Conservation (phyloP, 441 rosid genomes). For the Erodium texanum region DNA sequence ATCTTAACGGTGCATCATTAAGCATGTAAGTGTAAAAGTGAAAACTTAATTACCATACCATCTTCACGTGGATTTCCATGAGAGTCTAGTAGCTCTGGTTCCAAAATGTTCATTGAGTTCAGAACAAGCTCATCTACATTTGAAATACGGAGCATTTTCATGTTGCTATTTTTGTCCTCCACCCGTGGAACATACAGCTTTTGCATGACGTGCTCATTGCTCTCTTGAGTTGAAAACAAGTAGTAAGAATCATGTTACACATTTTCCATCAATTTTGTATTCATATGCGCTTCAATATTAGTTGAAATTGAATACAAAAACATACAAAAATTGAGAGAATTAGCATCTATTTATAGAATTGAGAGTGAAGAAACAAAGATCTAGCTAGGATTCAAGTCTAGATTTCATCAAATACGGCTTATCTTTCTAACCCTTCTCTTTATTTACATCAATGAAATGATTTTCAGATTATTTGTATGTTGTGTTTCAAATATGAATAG, state of each 20-base stretch:
- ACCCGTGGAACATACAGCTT: slow-evolving; percentile 40
- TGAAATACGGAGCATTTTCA: slow-evolving; percentile 43
- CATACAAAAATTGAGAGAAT: too few relatives aligned
- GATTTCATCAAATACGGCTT: too few relatives aligned
- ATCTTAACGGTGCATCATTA: slow-evolving; percentile 6
- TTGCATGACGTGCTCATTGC: slow-evolving; percentile 20
- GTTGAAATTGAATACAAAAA: too few relatives aligned
- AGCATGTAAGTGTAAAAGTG: background rate
- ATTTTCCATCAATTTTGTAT: too few relatives aligned
- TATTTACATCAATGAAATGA: too few relatives aligned
- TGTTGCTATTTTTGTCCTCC: slow-evolving; percentile 41
- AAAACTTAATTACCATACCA: slow-evolving; percentile 21
- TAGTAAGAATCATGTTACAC: slow-evolving; percentile 11
- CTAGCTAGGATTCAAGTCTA: too few relatives aligned
- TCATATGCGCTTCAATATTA: too few relatives aligned
- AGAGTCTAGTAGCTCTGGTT: slow-evolving; percentile 31
- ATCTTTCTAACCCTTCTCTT: too few relatives aligned
- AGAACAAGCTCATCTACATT: slow-evolving; percentile 25
- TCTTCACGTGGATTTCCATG: slow-evolving; percentile 38
- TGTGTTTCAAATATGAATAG: too few relatives aligned
- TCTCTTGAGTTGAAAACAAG: slow-evolving; percentile 17
- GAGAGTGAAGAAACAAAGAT: too few relatives aligned
- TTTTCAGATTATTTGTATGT: too few relatives aligned
- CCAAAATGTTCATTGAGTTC: slow-evolving; percentile 38
- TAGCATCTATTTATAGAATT: too few relatives aligned